phyloP scores from a whole-genome alignment of 371 early-diverging fungal species.

The Actinomucor elegans region DNA sequence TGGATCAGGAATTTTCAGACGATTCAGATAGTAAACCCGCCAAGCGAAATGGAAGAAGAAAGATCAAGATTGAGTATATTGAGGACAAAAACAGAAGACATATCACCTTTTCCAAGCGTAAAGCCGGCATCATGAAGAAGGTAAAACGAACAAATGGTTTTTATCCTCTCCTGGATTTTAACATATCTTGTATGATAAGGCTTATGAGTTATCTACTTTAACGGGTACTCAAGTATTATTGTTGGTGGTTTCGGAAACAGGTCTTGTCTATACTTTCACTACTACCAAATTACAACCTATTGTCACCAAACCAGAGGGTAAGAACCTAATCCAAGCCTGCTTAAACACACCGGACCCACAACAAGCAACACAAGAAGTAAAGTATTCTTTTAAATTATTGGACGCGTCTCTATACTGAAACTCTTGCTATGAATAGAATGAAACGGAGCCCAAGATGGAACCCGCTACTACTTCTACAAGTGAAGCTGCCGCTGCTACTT shows the following conservation, averaged over 20 bases:
- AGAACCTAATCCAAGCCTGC: constrained; percentile 93
- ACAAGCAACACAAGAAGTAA: constrained; percentile 8
- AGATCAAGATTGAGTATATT: constrained; percentile 97
- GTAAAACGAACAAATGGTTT: constrained; percentile 26
- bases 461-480: background rate
- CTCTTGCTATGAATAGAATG: background rate
- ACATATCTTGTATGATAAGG: constrained; percentile 43
- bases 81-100: constrained; percentile 94
- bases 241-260: constrained; percentile 95
- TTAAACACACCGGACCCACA: constrained; percentile 81
- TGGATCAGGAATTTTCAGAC: constrained; percentile 45
- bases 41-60: constrained; percentile 84
- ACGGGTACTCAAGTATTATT: constrained; percentile 98
- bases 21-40: constrained; percentile 50
- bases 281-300: constrained; percentile 96
- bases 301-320: constrained; percentile 92
- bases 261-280: constrained; percentile 98
- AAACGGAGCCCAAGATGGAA: constrained; percentile 4
- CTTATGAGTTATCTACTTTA: constrained; percentile 93
- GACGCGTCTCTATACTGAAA: background rate
- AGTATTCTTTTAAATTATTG: background rate
- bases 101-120: constrained; percentile 98
- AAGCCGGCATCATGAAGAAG: constrained; percentile 99
- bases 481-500: background rate
- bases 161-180: background rate